Evolutionary conservation across 2,329 filamentous ascomycete species (phyloP).

Genomic region (Penicillium oxalicum): DNA sequence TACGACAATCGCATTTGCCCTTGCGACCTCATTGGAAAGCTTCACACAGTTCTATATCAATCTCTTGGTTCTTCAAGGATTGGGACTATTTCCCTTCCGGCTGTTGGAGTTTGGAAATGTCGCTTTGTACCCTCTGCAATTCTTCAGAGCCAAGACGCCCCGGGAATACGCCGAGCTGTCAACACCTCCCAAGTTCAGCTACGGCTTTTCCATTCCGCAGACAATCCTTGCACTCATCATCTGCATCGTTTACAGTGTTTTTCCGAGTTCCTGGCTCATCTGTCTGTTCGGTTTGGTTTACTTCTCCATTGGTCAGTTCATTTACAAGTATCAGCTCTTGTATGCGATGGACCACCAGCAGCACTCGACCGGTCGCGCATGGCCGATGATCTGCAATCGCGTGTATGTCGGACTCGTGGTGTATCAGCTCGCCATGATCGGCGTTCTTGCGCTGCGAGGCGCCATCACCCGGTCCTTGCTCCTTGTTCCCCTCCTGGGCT

Average conservation of each 20-base stretch:
- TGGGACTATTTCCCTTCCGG: conserved; percentile 90
- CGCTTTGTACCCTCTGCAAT: conserved; percentile 71
- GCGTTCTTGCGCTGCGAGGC: conserved; percentile 68
- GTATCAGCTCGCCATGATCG: conserved; percentile 87
- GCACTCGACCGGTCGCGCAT: conserved; percentile 70
- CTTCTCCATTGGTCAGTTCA: conserved; percentile 39
- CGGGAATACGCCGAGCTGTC: conserved; percentile 79
- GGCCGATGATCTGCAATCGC: conserved; percentile 94
- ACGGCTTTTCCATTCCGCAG: conserved; percentile 91
- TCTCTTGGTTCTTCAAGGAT: conserved; percentile 84
- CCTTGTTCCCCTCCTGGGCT: conserved; percentile 68
- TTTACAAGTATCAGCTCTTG: conserved; percentile 72
- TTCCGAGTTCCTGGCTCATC: conserved; percentile 72
- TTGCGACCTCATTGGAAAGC: conserved; percentile 68
- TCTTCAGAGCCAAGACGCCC: conserved; percentile 75
- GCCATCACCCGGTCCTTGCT: conserved; percentile 68
- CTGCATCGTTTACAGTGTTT: conserved; percentile 87
- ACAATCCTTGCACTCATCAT: conserved; percentile 91
- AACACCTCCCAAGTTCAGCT: conserved; percentile 81
- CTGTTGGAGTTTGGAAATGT: conserved; percentile 86
- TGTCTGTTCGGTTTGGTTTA: conserved; percentile 70
- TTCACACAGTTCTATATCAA: conserved; percentile 85
- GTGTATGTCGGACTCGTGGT: conserved; percentile 79
- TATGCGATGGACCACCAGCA: conserved; percentile 94
- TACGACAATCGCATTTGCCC: conserved; percentile 64